Conservation (phyloP, 371 early-diverging fungal species). For the Capillidium rhysosporum region DNA sequence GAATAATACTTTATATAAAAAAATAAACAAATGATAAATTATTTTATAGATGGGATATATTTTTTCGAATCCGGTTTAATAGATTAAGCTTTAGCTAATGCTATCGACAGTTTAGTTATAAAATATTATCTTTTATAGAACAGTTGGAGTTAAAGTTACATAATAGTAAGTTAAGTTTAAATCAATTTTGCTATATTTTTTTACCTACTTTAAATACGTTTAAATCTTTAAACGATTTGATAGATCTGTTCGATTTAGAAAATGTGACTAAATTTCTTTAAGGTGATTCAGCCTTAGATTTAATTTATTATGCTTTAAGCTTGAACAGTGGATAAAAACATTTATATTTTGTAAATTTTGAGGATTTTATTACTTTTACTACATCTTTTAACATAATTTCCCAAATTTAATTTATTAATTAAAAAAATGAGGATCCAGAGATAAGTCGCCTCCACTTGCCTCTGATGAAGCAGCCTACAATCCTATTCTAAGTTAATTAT, state of each 20-base stretch:
- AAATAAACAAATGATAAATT: slow-evolving; percentile 44
- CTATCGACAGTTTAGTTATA: slow-evolving; percentile 44
- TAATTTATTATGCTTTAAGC: slow-evolving; percentile 35
- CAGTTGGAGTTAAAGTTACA: background rate
- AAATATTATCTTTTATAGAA: slow-evolving; percentile 21
- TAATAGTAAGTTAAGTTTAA: too few species aligned
- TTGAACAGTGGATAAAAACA: slow-evolving; percentile 31
- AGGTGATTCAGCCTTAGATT: slow-evolving; percentile 37
- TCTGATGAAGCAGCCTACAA: slow-evolving; percentile 51
- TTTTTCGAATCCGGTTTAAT: slow-evolving; percentile 66
- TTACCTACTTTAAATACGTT: too few species aligned
- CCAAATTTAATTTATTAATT: too few species aligned
- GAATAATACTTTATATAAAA: slow-evolving; percentile 52
- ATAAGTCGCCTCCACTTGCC: slow-evolving; percentile 53
- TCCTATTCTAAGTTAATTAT: slow-evolving; percentile 63
- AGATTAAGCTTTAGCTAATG: slow-evolving; percentile 58
- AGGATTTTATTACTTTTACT: background rate
- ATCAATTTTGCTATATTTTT: too few species aligned
- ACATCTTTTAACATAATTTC: background rate
- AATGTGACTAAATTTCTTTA: slow-evolving; percentile 19
- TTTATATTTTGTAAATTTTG: background rate
- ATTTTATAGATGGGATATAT: slow-evolving; percentile 50
- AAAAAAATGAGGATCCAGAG: slow-evolving; percentile 32
- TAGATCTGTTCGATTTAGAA: background rate
- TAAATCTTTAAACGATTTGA: too few species aligned